A percentile compares a stretch with the other conserved stretches of the same genome.
Evolutionary conservation across 2,329 filamentous ascomycete species (phyloP).

Genomic region (Pyrenophora graminea): DNA sequence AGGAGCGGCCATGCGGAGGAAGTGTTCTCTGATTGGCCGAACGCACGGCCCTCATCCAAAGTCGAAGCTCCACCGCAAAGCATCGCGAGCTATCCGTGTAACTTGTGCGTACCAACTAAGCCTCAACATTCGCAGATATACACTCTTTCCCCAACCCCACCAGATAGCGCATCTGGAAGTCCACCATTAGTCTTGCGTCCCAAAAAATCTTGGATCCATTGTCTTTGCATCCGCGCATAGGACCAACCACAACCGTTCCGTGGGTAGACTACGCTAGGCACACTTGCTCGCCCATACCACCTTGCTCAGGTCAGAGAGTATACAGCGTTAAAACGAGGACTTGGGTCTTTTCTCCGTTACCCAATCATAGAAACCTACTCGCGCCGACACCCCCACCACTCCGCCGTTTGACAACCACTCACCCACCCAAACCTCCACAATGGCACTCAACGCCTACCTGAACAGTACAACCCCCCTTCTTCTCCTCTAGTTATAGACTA

Average conservation of each 20-base stretch:
- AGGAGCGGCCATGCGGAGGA: slow-evolving; percentile 4
- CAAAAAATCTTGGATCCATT: no score
- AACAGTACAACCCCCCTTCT: slow-evolving; percentile 41
- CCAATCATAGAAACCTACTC: no score
- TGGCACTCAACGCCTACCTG: slow-evolving; percentile 51
- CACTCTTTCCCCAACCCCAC: no score
- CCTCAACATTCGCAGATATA: no score
- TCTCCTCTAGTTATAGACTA: slow-evolving; percentile 2
- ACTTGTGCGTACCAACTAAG: background rate
- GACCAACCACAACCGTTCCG: no score
- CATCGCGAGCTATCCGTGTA: background rate
- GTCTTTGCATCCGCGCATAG: background rate
- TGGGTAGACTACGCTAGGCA: no score
- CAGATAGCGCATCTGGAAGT: no score
- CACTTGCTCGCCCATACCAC: no score
- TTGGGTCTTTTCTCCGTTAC: background rate
- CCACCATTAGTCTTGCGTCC: no score
- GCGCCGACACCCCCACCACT: background rate
- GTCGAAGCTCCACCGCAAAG: slow-evolving; percentile 4
- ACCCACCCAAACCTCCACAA: slow-evolving; percentile 19
- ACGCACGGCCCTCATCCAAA: slow-evolving; percentile 5
- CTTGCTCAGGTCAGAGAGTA: background rate
- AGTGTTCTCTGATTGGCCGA: background rate
- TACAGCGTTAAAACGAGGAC: background rate
- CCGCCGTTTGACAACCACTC: background rate